phyloP scores from a whole-genome alignment of 768 basidiomycete species.

The Amanita polypyramis region DNA sequence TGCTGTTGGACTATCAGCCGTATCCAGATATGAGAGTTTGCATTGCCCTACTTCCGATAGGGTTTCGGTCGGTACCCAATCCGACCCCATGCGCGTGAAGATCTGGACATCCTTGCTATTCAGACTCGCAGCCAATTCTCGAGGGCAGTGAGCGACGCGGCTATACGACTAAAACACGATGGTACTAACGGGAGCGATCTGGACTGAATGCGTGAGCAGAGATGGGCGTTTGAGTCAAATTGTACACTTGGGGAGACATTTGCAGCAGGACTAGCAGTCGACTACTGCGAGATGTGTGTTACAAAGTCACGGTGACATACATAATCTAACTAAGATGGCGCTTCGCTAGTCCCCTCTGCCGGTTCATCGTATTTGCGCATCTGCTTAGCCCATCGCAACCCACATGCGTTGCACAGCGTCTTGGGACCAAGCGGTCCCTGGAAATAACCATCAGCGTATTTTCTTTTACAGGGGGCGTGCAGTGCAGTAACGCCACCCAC shows the following conservation, averaged over 20 bases:
- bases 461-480: not conserved
- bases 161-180: not conserved
- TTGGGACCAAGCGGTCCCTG: constrained; percentile 92
- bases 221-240: constrained; percentile 73
- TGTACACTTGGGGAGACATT: constrained; percentile 67
- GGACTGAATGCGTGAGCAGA: constrained; percentile 88
- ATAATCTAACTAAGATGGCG: not conserved
- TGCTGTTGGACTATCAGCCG: constrained; percentile 42
- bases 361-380: constrained; percentile 30
- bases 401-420: constrained; percentile 96
- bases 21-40: not conserved
- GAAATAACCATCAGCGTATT: constrained; percentile 5
- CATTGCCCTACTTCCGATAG: constrained; percentile 64
- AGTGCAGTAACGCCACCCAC: constrained; percentile 19
- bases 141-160: constrained; percentile 1
- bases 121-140: constrained; percentile 87
- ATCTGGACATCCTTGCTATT: constrained; percentile 87
- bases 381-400: constrained; percentile 85
- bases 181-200: constrained; percentile 69
- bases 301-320: not conserved
- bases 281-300: constrained; percentile 42
- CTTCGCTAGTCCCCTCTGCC: constrained; percentile 9
- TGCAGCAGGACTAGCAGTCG: constrained; percentile 77
- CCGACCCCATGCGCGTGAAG: constrained; percentile 51
- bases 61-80: constrained; percentile 66